Conservation (phyloP, 2,329 filamentous ascomycete species). For the Calonectria crousiana region DNA sequence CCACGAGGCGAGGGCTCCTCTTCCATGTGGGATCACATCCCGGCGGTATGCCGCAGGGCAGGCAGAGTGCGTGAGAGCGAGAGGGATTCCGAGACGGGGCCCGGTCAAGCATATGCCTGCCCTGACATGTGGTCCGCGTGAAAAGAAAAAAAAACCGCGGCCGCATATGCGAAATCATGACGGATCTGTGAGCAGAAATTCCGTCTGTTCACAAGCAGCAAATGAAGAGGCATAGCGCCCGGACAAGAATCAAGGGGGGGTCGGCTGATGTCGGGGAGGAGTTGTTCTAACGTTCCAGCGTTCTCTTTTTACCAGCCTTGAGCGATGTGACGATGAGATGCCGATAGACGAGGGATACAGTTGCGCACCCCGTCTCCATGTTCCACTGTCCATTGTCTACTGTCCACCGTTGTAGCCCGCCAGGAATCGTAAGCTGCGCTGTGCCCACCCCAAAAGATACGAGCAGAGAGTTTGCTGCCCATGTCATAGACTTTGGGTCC, state of each 20-base stretch:
- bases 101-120: conserved; percentile 7
- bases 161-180: conserved; percentile 2
- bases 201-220: background rate
- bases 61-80: background rate
- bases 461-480: background rate
- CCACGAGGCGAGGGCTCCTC: background rate
- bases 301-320: background rate
- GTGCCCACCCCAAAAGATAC: background rate
- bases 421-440: background rate
- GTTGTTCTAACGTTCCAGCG: conserved; percentile 15
- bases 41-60: conserved; percentile 12
- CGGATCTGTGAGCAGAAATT: background rate
- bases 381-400: too few relatives aligned
- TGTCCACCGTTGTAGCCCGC: background rate
- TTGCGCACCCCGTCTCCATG: background rate
- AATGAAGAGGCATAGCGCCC: conserved; percentile 18
- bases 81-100: background rate
- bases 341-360: conserved; percentile 7
- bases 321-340: conserved; percentile 6
- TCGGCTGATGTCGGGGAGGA: conserved; percentile 28
- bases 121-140: background rate
- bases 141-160: background rate
- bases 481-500: conserved; percentile 4
- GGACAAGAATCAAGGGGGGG: conserved; percentile 4
- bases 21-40: conserved; percentile 1